Conservation (phyloP, 2,329 filamentous ascomycete genomes). For the Pseudocercospora fuligena region DNA sequence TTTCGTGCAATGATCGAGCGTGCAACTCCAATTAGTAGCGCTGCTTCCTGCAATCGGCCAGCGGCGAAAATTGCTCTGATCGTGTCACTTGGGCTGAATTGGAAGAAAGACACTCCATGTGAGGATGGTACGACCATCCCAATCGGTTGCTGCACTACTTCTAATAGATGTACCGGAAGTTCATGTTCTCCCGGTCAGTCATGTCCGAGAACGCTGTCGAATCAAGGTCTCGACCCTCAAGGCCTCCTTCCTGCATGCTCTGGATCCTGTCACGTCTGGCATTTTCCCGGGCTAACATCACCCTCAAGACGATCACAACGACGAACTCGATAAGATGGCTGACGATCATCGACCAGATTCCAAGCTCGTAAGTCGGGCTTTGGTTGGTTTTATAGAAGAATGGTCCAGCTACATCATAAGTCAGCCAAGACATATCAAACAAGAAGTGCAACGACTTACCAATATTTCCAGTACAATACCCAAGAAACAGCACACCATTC, state of each 20-base stretch:
- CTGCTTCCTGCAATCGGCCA: no score
- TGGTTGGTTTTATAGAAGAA: slow-evolving; percentile 67
- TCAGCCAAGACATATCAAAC: not conserved
- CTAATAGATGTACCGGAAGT: slow-evolving; percentile 19
- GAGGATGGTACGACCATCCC: no score
- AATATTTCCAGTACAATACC: slow-evolving; percentile 58
- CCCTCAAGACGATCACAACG: slow-evolving; percentile 52
- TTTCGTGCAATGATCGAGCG: no score
- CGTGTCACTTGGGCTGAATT: no score
- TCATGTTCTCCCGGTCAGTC: slow-evolving; percentile 49
- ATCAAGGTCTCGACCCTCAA: slow-evolving; percentile 51
- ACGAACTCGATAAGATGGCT: slow-evolving; percentile 58
- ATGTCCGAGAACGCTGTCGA: slow-evolving; percentile 59
- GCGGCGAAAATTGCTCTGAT: no score
- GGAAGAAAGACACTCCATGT: no score
- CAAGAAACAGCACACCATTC: slow-evolving; percentile 65
- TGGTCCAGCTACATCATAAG: slow-evolving; percentile 47
- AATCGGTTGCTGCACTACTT: not conserved
- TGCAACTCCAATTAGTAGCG: no score
- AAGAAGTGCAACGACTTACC: slow-evolving; percentile 33
- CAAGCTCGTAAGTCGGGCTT: slow-evolving; percentile 55
- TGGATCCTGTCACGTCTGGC: slow-evolving; percentile 55
- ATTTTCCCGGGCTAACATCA: slow-evolving; percentile 57
- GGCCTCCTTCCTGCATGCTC: slow-evolving; percentile 50
- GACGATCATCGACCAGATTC: slow-evolving; percentile 63